These are phyloP conservation scores for Trichophyton simii DNA, from an alignment of 2,329 filamentous ascomycete species.

Conservation along the genomic window DNA sequence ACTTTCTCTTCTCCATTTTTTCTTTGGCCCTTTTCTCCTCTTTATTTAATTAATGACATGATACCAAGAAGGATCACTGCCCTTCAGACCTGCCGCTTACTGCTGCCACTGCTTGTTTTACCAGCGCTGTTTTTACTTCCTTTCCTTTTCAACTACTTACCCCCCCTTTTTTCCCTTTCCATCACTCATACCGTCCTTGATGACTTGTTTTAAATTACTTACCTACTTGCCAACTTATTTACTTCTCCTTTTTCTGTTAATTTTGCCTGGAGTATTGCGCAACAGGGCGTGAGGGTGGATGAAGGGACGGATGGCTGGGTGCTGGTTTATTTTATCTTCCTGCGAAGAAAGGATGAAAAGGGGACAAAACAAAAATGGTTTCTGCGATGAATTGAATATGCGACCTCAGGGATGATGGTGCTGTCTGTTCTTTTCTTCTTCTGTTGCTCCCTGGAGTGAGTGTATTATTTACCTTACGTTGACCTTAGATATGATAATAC, in stretches of 20 bases:
- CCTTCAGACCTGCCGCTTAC: neutral
- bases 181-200: no score
- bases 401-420: neutral
- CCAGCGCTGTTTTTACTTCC: neutral
- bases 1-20: neutral
- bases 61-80: neutral
- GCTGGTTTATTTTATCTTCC: neutral
- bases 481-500: neutral
- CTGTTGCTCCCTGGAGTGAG: neutral
- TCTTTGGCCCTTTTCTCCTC: neutral
- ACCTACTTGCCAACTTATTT: no score
- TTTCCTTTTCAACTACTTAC: neutral
- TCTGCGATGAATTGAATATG: neutral
- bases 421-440: neutral
- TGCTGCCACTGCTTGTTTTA: neutral
- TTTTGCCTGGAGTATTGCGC: slow-evolving; percentile 1
- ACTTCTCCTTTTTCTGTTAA: neutral
- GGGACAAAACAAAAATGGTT: neutral
- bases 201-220: no score
- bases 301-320: neutral
- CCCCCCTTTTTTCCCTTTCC: no score
- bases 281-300: neutral
- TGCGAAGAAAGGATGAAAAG: neutral
- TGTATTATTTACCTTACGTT: neutral
- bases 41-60: neutral